These are phyloP conservation scores for Simmondsia chinensis DNA, from an alignment of 148 eudicot species.

Conservation along the genomic window DNA sequence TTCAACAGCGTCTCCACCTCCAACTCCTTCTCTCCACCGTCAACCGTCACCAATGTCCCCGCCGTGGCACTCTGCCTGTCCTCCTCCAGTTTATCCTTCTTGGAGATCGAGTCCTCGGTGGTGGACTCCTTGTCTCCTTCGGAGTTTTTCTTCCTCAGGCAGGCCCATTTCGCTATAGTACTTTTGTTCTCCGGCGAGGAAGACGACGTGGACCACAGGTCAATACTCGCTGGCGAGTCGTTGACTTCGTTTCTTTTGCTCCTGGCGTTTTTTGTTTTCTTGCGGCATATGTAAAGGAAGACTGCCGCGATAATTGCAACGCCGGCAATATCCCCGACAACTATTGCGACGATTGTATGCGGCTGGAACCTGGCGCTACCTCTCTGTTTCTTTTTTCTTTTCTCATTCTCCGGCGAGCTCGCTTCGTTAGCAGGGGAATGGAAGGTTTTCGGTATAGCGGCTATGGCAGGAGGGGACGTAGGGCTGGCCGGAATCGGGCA, in stretches of 20 bases:
- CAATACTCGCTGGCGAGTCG: conserved; percentile 33
- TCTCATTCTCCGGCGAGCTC: conserved; percentile 6
- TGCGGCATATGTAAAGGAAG: conserved; percentile 31
- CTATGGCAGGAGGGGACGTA: conserved; percentile 54
- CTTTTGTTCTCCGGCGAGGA: conserved; percentile 43
- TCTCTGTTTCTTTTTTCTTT: not conserved
- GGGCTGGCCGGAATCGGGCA: conserved; percentile 42
- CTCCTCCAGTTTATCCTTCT: not conserved
- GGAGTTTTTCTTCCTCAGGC: conserved; percentile 36
- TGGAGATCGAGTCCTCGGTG: not conserved
- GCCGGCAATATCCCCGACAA: conserved; percentile 57
- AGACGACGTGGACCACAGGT: conserved; percentile 21
- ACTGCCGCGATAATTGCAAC: conserved; percentile 31
- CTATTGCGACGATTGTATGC: conserved; percentile 51
- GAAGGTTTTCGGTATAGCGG: conserved; percentile 56
- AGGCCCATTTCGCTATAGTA: conserved; percentile 51
- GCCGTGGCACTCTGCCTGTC: conserved; percentile 9
- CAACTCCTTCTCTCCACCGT: conserved; percentile 66
- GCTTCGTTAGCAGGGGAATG: conserved; percentile 17
- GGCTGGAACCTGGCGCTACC: conserved; percentile 22
- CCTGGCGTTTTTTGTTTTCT: conserved; percentile 10
- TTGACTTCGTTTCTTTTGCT: conserved; percentile 15
- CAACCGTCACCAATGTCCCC: conserved; percentile 66
- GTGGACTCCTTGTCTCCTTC: conserved; percentile 16
- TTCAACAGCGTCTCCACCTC: conserved; percentile 78